Evolutionary conservation across 2,329 filamentous ascomycete genomes (phyloP).

Genomic region (Beauveria pseudobassiana): DNA sequence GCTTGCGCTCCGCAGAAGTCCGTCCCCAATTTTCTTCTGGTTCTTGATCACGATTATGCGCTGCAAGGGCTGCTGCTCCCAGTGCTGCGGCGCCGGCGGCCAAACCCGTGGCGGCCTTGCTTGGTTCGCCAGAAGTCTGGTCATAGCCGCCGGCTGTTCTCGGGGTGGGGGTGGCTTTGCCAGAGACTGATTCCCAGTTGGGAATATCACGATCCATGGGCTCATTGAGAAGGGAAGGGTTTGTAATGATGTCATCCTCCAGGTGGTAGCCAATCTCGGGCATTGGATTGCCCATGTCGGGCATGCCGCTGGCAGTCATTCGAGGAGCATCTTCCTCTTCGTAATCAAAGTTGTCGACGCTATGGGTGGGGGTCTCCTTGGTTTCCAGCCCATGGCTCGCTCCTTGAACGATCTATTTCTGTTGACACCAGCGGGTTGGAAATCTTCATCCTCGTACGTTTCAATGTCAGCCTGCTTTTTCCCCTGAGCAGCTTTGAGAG

Average conservation of each 20-base stretch:
- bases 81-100: constrained; percentile 47
- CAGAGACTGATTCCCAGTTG: constrained; percentile 43
- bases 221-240: constrained; percentile 76
- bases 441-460: constrained; percentile 30
- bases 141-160: constrained; percentile 18
- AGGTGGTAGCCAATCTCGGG: constrained; percentile 63
- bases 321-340: constrained; percentile 38
- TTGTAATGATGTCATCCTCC: constrained; percentile 67
- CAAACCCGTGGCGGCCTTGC: constrained; percentile 37
- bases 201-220: constrained; percentile 43
- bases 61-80: constrained; percentile 39
- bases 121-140: constrained; percentile 21
- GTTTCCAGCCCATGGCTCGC: constrained; percentile 48
- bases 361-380: constrained; percentile 51
- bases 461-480: constrained; percentile 33
- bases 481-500: constrained; percentile 42
- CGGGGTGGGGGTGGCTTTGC: constrained; percentile 44
- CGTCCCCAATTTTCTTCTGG: constrained; percentile 59
- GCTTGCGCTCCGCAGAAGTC: constrained; percentile 54
- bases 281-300: constrained; percentile 61
- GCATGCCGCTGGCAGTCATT: constrained; percentile 63
- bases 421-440: constrained; percentile 42
- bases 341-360: constrained; percentile 49
- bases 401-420: constrained; percentile 61
- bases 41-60: constrained; percentile 41